A percentile compares a stretch with the other conserved stretches of the same genome.
phyloP scores from a whole-genome alignment of 2,329 filamentous ascomycete species.

The Paecilomyces sp. region DNA sequence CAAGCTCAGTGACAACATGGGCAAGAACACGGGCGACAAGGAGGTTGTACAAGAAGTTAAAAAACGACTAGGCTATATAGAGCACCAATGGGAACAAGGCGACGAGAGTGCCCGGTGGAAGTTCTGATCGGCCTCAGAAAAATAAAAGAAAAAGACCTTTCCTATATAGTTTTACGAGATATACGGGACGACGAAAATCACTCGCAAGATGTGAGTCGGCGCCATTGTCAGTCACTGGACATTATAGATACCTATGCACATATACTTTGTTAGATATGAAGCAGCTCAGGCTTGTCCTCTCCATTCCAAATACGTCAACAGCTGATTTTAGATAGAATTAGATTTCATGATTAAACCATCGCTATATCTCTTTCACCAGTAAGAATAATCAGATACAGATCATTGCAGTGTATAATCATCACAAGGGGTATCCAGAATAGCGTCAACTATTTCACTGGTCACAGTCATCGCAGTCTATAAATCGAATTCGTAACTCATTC shows the following conservation, averaged over 20 bases:
- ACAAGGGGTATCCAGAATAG: too few species aligned
- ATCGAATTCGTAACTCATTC: too few species aligned
- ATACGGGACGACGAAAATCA: not conserved
- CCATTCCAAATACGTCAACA: not conserved
- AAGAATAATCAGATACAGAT: not conserved
- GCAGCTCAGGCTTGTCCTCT: not conserved
- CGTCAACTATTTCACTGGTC: too few species aligned
- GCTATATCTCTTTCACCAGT: not conserved
- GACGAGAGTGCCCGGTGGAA: slow-evolving; percentile 83
- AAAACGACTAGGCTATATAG: slow-evolving; percentile 73
- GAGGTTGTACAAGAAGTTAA: slow-evolving; percentile 77
- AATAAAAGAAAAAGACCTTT: not conserved
- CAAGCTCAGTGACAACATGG: slow-evolving; percentile 86
- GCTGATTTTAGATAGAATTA: not conserved
- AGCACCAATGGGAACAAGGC: slow-evolving; percentile 74
- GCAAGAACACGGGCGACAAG: slow-evolving; percentile 90
- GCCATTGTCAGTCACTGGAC: not conserved
- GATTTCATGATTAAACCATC: not conserved
- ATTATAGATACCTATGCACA: not conserved
- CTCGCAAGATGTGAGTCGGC: not conserved
- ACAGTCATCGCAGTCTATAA: too few species aligned
- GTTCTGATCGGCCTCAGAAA: slow-evolving; percentile 6
- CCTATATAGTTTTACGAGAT: not conserved
- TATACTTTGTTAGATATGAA: not conserved
- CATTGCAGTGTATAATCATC: not conserved